Conservation (phyloP, 1,139 yeast genomes). For the Lodderomyces margitis region DNA sequence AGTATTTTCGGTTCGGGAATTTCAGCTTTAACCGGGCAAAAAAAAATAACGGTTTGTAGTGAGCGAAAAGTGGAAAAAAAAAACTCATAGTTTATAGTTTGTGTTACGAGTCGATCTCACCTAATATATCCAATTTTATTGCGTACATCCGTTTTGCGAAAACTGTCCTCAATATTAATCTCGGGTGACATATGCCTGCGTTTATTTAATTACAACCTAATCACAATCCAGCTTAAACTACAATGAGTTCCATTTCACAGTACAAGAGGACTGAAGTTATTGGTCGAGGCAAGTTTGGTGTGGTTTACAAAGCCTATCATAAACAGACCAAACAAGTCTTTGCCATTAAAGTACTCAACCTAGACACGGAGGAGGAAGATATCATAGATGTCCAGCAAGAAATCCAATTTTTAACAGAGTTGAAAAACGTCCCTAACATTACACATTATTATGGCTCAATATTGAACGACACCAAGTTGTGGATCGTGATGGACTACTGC, state of each 20-base stretch:
- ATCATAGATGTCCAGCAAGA: constrained; percentile 94
- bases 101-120: not conserved
- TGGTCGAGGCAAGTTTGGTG: constrained; percentile 96
- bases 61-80: not conserved
- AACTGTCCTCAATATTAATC: too few relatives aligned
- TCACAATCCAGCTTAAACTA: too few relatives aligned
- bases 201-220: not conserved
- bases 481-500: constrained; percentile 98
- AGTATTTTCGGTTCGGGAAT: too few relatives aligned
- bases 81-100: not conserved
- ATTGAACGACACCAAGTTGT: constrained; percentile 79
- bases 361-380: constrained; percentile 93
- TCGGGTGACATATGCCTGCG: too few relatives aligned
- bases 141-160: too few relatives aligned
- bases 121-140: too few relatives aligned
- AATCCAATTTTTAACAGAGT: constrained; percentile 77
- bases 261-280: constrained; percentile 85
- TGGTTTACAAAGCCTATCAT: constrained; percentile 83
- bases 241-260: constrained; percentile 19
- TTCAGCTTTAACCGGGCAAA: too few relatives aligned
- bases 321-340: constrained; percentile 69
- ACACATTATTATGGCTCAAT: constrained; percentile 91
- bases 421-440: constrained; percentile 84
- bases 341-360: constrained; percentile 88
- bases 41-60: too few relatives aligned